Base-by-base conservation (phyloP, 2,329 filamentous ascomycete species). In the Alternaria incomplexa region DNA sequence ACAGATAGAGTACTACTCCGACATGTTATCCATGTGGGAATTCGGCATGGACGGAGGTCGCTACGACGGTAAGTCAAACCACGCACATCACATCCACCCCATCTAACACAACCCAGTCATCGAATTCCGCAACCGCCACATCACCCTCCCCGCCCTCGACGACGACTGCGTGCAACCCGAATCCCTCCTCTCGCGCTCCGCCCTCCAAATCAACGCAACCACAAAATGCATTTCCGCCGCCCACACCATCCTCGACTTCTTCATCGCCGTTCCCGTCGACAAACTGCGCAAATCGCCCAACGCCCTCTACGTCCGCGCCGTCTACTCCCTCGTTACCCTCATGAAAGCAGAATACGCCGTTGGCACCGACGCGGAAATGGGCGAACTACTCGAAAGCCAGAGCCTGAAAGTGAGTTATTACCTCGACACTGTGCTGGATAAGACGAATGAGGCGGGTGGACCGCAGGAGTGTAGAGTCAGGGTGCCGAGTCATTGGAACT, bases 11-110 rank as follows among this genome's bases (percentile, higher is more conserved):
- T 77, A 71, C 28, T 68, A 78, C 25, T 70, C 75, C 52, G 77
- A 76, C 36, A 77, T 76, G 65, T 66, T 79, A 20, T 73, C 73
- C 0, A 79, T 78, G 73, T 79, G 74, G 72, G 77, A 79, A 45
- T 79, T 79, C 43, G 77, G 72, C 1, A 79, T 79, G 77, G 77
- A 79, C 20, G 76, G 77, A 10, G 77, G 77, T 17, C 72, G 71
- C 25, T 78, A 78, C 56, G 74, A 79, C 36, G 61, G 61, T 56
- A 55, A 46, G 51, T 4, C 12, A n/a, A n/a, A 6, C n/a, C 6
- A 23, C 3, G 3, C n/a, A 20, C 3, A 20, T 4, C 1, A 6
- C 11, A 8, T n/a, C 10, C 9, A 11, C 3, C 13, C 11, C 25
- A 15, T 23, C 51, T 63, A 45, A 63, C 26, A 5, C 22, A 6